These are phyloP conservation scores for Knoxdaviesia proteae DNA, from an alignment of 2,329 filamentous ascomycete genomes.

Conservation along the genomic window DNA sequence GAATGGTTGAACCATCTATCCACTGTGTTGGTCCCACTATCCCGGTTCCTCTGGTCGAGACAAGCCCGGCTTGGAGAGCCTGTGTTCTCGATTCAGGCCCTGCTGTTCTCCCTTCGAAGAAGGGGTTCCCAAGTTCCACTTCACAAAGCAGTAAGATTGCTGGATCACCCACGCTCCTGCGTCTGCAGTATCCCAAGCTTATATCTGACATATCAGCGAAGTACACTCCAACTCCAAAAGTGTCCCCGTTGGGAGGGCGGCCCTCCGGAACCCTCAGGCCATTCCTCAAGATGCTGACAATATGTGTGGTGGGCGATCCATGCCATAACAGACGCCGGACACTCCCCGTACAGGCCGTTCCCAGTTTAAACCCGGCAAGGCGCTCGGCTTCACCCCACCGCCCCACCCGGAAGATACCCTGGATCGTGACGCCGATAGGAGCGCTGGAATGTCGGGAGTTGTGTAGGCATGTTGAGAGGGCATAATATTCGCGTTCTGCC, in stretches of 20 bases:
- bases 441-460: too few species aligned
- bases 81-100: constrained; percentile 43
- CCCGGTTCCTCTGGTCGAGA: constrained; percentile 53
- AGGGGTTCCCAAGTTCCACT: constrained; percentile 43
- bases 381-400: constrained; percentile 50
- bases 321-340: constrained; percentile 71
- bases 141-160: constrained; percentile 68
- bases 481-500: too few species aligned
- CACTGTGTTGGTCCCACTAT: constrained; percentile 40
- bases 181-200: constrained; percentile 55
- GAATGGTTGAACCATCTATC: constrained; percentile 53
- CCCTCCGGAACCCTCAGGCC: constrained; percentile 57
- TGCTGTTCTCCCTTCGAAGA: constrained; percentile 37
- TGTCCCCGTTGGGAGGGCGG: constrained; percentile 56
- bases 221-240: constrained; percentile 81
- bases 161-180: constrained; percentile 37
- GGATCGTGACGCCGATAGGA: constrained; percentile 15
- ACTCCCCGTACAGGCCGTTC: constrained; percentile 23
- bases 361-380: constrained; percentile 36
- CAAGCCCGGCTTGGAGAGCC: constrained; percentile 36
- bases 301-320: constrained; percentile 69
- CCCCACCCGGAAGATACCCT: constrained; percentile 68
- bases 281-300: constrained; percentile 67
- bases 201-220: constrained; percentile 71
- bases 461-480: too few species aligned